Conservation (phyloP, 805 yeast species). For the Candida taoyuanica region DNA sequence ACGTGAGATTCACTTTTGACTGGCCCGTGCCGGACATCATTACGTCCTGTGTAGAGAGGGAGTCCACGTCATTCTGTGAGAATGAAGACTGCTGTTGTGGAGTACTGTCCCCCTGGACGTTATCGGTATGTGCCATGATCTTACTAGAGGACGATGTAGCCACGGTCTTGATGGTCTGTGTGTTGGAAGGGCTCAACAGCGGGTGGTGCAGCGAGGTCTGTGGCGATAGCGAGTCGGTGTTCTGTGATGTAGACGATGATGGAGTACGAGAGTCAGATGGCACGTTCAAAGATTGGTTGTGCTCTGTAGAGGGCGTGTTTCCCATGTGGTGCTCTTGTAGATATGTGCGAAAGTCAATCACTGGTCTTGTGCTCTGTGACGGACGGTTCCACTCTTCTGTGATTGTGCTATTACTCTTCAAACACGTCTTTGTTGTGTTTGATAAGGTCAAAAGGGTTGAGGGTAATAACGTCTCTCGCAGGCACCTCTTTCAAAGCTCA, state of each 20-base stretch:
- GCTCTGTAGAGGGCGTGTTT: not conserved
- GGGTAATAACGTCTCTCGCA: too few relatives aligned
- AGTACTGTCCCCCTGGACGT: not conserved
- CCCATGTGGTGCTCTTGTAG: too few relatives aligned
- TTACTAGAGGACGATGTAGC: slow-evolving; percentile 20
- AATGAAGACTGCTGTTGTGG: slow-evolving; percentile 5
- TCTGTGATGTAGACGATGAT: not conserved
- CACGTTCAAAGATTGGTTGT: not conserved
- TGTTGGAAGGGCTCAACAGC: not conserved
- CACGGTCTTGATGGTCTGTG: slow-evolving; percentile 6
- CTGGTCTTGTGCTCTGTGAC: too few relatives aligned
- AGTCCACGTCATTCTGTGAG: slow-evolving; percentile 6
- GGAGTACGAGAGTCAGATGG: not conserved
- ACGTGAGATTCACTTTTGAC: slow-evolving; percentile 20
- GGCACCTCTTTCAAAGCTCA: too few relatives aligned
- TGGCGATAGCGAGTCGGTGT: not conserved
- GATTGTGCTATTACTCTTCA: too few relatives aligned
- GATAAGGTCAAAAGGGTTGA: too few relatives aligned
- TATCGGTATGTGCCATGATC: slow-evolving; percentile 19
- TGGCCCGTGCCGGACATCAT: slow-evolving; percentile 26
- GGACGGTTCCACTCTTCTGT: too few relatives aligned
- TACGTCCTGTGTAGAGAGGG: slow-evolving; percentile 23
- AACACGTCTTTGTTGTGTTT: too few relatives aligned
- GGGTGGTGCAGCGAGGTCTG: not conserved
- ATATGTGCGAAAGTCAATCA: too few relatives aligned